Conservation (phyloP, 768 basidiomycete species). For the Tricholoma terreum region DNA sequence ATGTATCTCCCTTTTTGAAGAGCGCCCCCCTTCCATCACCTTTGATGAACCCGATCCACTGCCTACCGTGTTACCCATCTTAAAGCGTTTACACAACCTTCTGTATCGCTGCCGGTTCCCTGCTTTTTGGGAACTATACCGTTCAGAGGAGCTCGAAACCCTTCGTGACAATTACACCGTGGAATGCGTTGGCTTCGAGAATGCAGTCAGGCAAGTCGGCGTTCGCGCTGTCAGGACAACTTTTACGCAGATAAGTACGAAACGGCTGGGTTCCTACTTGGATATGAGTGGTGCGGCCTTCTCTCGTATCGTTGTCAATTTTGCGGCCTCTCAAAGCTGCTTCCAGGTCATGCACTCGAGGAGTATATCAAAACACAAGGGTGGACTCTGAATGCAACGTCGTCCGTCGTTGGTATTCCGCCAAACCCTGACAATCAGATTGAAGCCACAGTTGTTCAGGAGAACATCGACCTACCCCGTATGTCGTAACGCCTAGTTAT, state of each 20-base stretch:
- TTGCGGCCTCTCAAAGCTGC: background rate
- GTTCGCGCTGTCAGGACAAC: conserved; percentile 75
- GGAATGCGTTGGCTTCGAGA: conserved; percentile 79
- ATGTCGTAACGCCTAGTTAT: conserved; percentile 28
- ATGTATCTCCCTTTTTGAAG: conserved; percentile 88
- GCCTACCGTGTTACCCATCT: conserved; percentile 62
- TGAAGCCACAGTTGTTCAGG: conserved; percentile 80
- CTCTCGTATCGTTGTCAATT: background rate
- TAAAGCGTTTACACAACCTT: conserved; percentile 64
- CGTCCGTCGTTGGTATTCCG: conserved; percentile 63
- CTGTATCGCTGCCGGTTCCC: conserved; percentile 86
- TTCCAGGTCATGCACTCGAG: conserved; percentile 52
- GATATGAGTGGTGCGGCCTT: conserved; percentile 55
- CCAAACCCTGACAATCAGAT: conserved; percentile 88
- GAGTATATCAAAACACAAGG: conserved; percentile 61
- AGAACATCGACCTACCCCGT: conserved; percentile 80
- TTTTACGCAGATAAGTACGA: conserved; percentile 68
- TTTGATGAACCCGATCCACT: conserved; percentile 83
- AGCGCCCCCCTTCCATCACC: conserved; percentile 51
- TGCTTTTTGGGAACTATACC: conserved; percentile 78
- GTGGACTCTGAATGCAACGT: conserved; percentile 57
- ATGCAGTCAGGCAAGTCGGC: conserved; percentile 75
- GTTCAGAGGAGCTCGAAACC: conserved; percentile 63
- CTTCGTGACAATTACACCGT: conserved; percentile 85
- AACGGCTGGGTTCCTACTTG: conserved; percentile 69